Base-by-base conservation (phyloP, 805 yeast genomes). In the Kodamaea laetipori region DNA sequence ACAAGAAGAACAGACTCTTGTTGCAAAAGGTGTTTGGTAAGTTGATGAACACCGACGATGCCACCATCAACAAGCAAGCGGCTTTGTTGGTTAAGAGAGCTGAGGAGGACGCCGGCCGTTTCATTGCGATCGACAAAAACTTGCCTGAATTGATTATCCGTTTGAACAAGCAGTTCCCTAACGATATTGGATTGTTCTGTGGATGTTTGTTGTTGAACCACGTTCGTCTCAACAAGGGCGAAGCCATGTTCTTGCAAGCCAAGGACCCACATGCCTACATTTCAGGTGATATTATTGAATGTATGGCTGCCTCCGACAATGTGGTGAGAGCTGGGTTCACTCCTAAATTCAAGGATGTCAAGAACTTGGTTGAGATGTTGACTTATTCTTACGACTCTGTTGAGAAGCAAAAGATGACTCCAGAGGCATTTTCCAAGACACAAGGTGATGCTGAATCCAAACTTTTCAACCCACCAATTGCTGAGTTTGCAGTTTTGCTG, bases 301-400 rank as follows among this genome's bases (percentile, higher is more conserved):
- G 99, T 74, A 94, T 94, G 99, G 99, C 99, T 33, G 97, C 99
- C 6, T 84, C 95, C 31, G 99, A 94, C 66, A 94, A 94, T 58
- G 99, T 94, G 45, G 97, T 94, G 39, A 81, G 99, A 66, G 96
- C 97, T 3, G 99, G 99, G 10, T 94, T 94, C 75, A 94, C 99
- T n/a, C 99, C 99, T 49, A 94, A 94, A 67, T 94, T 92, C 74
- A 94, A 92, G 70, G 99, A 94, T 66, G 98, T 94, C 48, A 68
- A 82, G 46, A 89, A 86, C 57, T 79, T 94, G 60, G 97, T 94
- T 34, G 80, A 78, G 42, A 88, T 88, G 94, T 80, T 94, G 63
- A 90, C 97, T 3, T 94, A 92, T 64, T 76, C 86, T 19, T 86
- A 86, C 57, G 95, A 86, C 43, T 82, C 95, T 17, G 97, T 92